Conservation (phyloP, 2,329 filamentous ascomycete genomes). For the Fusarium heterosporum region DNA sequence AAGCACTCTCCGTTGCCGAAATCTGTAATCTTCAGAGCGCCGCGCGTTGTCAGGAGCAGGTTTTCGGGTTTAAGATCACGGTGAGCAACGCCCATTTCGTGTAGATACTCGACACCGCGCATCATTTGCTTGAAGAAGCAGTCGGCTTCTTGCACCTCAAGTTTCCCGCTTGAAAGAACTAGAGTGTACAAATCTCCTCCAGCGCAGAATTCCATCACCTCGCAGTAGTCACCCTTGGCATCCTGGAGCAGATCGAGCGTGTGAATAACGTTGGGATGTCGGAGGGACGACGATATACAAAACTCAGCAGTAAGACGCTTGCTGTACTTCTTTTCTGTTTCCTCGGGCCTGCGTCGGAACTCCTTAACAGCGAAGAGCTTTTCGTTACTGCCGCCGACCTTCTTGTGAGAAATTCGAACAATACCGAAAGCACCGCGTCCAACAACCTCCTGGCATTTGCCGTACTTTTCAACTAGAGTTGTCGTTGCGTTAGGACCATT, state of each 20-base stretch:
- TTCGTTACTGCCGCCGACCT: slow-evolving; percentile 83
- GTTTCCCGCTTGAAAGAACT: slow-evolving; percentile 88
- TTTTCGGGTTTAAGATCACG: slow-evolving; percentile 98
- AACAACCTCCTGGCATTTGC: slow-evolving; percentile 97
- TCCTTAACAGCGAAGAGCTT: slow-evolving; percentile 98
- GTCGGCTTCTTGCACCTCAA: slow-evolving; percentile 92
- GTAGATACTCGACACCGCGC: slow-evolving; percentile 98
- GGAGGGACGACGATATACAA: slow-evolving; percentile 96
- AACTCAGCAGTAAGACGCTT: slow-evolving; percentile 97
- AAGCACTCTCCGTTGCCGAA: slow-evolving; percentile 99
- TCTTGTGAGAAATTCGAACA: slow-evolving; percentile 97
- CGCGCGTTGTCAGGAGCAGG: slow-evolving; percentile 89
- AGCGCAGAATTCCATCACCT: slow-evolving; percentile 99
- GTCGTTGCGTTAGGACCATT: slow-evolving; percentile 75
- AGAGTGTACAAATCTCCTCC: slow-evolving; percentile 96
- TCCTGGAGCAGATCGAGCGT: slow-evolving; percentile 96
- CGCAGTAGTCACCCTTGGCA: slow-evolving; percentile 96
- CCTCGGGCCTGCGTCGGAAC: slow-evolving; percentile 92
- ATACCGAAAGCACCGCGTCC: slow-evolving; percentile 97
- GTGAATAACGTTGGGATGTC: slow-evolving; percentile 98
- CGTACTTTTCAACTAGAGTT: slow-evolving; percentile 94
- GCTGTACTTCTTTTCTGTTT: slow-evolving; percentile 97
- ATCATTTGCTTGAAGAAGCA: slow-evolving; percentile 99
- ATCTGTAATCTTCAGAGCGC: slow-evolving; percentile 95
- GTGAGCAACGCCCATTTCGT: slow-evolving; percentile 99